Base-by-base conservation (phyloP, 345 rosid genomes). In the Heritiera littoralis region DNA sequence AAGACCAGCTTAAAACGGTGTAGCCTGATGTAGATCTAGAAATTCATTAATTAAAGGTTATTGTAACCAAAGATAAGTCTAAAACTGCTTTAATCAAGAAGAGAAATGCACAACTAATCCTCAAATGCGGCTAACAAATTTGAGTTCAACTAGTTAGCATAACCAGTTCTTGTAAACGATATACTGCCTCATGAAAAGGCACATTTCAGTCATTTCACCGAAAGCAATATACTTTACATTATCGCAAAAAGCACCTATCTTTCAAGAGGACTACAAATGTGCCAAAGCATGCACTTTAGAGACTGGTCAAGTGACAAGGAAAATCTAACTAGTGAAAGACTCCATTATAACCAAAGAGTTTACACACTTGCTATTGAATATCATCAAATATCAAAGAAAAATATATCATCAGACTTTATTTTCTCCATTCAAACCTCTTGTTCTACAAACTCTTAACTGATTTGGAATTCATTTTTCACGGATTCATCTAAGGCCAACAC, bases 1-100 rank as follows among this genome's bases (percentile, higher is more conserved):
- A 79, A 82, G 87, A 67, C 93, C 92, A 49, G 90, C 91, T 20
- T 86, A 54, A n/a, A 87, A 76, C 15, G 90, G 86, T 66, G 87
- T 66, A 82, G 84, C 87, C 90, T 89, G 82, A 40, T 43, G 51
- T 65, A 67, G 77, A 81, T 76, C 66, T 77, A 67, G 55, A 52
- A 68, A 7, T 55, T 56, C 64, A 66, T 66, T 66, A 77, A 54
- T 77, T 67, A 54, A 66, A 68, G 52, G 52, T 58, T 38, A 77
- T 52, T 38, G 63, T 11, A 77, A 54, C 61, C n/a, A 1, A 58
- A 20, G 61, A n/a, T 58, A n/a, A 6, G 23, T 58, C 38, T 20
- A 9, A 10, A 41, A 41, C 17, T 49, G 28, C 5, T 18, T 10
- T 69, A 2, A 23, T 48, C 13, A n/a, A 49, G 20, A 48, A 71